Evolutionary conservation across 2,329 filamentous ascomycete genomes (phyloP).

Genomic region (Colletotrichum simmondsii): DNA sequence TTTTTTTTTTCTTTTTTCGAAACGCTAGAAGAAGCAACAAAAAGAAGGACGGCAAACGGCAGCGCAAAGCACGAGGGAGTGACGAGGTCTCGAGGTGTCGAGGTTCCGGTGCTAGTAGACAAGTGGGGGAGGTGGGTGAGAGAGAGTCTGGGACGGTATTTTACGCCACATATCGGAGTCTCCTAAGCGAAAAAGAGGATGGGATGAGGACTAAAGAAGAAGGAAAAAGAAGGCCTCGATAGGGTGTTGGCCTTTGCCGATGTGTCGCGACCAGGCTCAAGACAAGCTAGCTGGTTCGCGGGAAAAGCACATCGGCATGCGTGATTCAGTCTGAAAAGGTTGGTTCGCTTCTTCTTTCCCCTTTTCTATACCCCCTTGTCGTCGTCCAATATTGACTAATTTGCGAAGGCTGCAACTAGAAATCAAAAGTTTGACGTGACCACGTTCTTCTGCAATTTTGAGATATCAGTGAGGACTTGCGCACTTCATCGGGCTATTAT

Average conservation of each 20-base stretch:
- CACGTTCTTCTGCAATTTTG: too few relatives aligned
- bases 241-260: slow-evolving; percentile 25
- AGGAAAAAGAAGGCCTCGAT: not conserved
- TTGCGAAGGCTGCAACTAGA: not conserved
- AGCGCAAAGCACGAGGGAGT: too few relatives aligned
- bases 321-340: slow-evolving; percentile 22
- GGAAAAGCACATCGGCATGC: slow-evolving; percentile 28
- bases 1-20: not conserved
- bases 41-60: not conserved
- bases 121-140: too few relatives aligned
- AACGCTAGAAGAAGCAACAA: not conserved
- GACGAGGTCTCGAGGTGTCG: too few relatives aligned
- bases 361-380: not conserved
- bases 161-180: too few relatives aligned
- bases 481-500: too few relatives aligned
- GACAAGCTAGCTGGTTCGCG: not conserved
- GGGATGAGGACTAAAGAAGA: too few relatives aligned
- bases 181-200: too few relatives aligned
- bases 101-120: too few relatives aligned
- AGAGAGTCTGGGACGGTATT: too few relatives aligned
- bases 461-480: not conserved
- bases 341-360: not conserved
- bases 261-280: slow-evolving; percentile 19
- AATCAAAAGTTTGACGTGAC: not conserved
- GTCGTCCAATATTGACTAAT: slow-evolving; percentile 4